Conservation (phyloP, 202 grass and related monocot species). For the Elaeis oleifera region DNA sequence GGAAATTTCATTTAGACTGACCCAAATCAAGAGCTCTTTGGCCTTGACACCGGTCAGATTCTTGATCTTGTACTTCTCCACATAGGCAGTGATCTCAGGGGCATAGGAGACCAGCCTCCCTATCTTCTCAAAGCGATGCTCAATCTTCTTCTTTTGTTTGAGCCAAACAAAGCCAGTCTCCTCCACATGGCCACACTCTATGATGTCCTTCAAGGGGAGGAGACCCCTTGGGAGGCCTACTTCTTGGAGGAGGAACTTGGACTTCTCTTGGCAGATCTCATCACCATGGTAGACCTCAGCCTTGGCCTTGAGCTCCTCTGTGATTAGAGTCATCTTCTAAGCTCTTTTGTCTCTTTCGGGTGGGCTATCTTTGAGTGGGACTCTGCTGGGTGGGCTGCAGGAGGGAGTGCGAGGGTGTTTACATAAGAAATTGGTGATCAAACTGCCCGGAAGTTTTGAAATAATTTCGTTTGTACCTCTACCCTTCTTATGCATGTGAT, state of each 20-base stretch:
- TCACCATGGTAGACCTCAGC: conserved; percentile 77
- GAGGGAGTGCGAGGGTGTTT: too few relatives aligned
- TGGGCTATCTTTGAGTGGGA: too few relatives aligned
- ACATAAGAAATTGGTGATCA: too few relatives aligned
- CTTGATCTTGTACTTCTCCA: conserved; percentile 46
- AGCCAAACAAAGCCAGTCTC: conserved; percentile 89
- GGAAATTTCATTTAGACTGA: conserved; percentile 63
- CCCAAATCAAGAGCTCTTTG: conserved; percentile 89
- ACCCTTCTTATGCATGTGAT: too few relatives aligned
- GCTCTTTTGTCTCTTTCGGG: too few relatives aligned
- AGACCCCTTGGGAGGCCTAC: conserved; percentile 59
- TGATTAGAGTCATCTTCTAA: conserved; percentile 2
- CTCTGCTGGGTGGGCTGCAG: too few relatives aligned
- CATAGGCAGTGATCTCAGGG: conserved; percentile 62
- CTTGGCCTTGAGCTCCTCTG: conserved; percentile 53
- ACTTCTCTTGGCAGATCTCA: conserved; percentile 60
- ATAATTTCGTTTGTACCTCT: too few relatives aligned
- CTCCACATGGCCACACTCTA: conserved; percentile 79
- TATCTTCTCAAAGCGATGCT: conserved; percentile 59
- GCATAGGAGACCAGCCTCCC: conserved; percentile 47
- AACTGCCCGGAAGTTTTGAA: too few relatives aligned
- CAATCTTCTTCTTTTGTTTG: conserved; percentile 55
- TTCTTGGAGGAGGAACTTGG: conserved; percentile 51
- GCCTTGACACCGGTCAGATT: conserved; percentile 90
- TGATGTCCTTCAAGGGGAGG: conserved; percentile 63